Percentiles rank a stretch among this genome's conserved stretches.
Conservation (phyloP, 805 yeast species). For the Saccharomycopsis fermentans region DNA sequence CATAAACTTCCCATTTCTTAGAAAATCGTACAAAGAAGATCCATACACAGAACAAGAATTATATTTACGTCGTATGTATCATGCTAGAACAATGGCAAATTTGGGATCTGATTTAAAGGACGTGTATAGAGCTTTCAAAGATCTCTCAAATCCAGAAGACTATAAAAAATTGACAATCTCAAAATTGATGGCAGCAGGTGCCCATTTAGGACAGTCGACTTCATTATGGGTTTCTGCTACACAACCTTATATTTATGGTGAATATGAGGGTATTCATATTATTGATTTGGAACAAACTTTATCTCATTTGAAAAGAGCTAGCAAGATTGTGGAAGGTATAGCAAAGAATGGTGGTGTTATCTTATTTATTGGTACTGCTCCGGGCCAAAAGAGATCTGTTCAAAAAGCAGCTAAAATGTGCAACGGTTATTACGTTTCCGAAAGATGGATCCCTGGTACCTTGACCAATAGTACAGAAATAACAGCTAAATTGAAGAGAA, state of each 20-base stretch:
- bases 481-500: slow-evolving; percentile 46
- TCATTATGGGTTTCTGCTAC: slow-evolving; percentile 69
- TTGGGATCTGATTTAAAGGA: slow-evolving; percentile 57
- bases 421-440: slow-evolving; percentile 70
- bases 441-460: slow-evolving; percentile 93
- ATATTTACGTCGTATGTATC: slow-evolving; percentile 60
- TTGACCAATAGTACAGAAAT: slow-evolving; percentile 75
- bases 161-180: slow-evolving; percentile 52
- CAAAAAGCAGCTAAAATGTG: slow-evolving; percentile 70
- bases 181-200: slow-evolving; percentile 80
- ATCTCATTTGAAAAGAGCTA: slow-evolving; percentile 64
- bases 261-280: slow-evolving; percentile 81
- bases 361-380: slow-evolving; percentile 74
- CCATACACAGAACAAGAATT: slow-evolving; percentile 74
- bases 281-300: slow-evolving; percentile 85
- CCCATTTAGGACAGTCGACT: slow-evolving; percentile 89
- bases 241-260: slow-evolving; percentile 81
- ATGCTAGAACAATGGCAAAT: slow-evolving; percentile 40
- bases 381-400: slow-evolving; percentile 65
- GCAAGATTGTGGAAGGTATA: slow-evolving; percentile 75
- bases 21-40: slow-evolving; percentile 47
- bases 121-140: slow-evolving; percentile 62
- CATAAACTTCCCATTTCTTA: slow-evolving; percentile 46
- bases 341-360: slow-evolving; percentile 79
- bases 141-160: slow-evolving; percentile 47